A percentile compares a stretch with the other conserved stretches of the same genome.
These are phyloP conservation scores for Forsythia viridissima DNA, from an alignment of 257 asterid genomes.

Conservation along the genomic window DNA sequence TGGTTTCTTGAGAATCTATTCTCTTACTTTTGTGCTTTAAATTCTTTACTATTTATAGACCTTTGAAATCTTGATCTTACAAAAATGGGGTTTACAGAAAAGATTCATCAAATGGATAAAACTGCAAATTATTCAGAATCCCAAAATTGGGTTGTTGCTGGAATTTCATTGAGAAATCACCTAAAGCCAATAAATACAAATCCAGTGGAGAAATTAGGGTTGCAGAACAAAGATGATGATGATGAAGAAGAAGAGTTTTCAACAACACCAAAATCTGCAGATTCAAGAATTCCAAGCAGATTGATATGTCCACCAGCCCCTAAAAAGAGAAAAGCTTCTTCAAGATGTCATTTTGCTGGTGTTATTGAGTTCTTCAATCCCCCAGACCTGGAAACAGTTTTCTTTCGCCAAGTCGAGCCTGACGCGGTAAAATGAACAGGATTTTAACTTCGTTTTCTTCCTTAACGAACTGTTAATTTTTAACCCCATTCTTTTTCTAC, in stretches of 20 bases:
- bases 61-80: not conserved
- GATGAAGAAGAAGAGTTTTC: slow-evolving; percentile 22
- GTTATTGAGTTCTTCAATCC: slow-evolving; percentile 37
- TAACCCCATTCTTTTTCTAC: slow-evolving; percentile 2
- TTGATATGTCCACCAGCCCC: slow-evolving; percentile 48
- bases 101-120: not conserved
- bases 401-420: slow-evolving; percentile 27
- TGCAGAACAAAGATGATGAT: not conserved
- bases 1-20: slow-evolving; percentile 16
- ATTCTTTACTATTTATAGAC: slow-evolving; percentile 9
- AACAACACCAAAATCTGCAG: slow-evolving; percentile 46
- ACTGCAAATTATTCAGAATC: no score
- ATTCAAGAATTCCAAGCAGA: slow-evolving; percentile 31
- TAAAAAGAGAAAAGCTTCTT: slow-evolving; percentile 41
- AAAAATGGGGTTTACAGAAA: not conserved
- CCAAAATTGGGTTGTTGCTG: not conserved
- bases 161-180: slow-evolving; percentile 15
- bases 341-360: slow-evolving; percentile 29
- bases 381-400: slow-evolving; percentile 41
- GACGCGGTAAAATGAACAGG: not conserved
- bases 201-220: slow-evolving; percentile 13
- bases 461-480: not conserved
- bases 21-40: slow-evolving; percentile 19
- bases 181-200: slow-evolving; percentile 44
- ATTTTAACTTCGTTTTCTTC: not conserved